Base-by-base conservation (phyloP, 441 rosid species). In the Pelargonium citronellum region DNA sequence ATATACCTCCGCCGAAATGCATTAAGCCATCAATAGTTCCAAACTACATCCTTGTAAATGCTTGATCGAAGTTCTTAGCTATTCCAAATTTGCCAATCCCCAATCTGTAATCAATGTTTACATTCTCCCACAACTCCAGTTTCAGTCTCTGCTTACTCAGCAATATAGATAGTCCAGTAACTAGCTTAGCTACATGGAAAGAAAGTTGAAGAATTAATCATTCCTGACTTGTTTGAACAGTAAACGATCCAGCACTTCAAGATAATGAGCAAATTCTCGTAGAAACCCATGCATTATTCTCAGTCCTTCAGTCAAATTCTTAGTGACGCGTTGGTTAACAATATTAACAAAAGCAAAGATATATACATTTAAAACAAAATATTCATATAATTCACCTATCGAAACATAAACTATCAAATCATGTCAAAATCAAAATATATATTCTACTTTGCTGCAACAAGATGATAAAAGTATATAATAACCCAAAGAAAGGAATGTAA, bases 401-500 rank as follows among this genome's bases (percentile, higher is more conserved):
- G 22, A 62, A 62, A 37, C 27, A 62, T 27, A 62, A 62, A 62
- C 41, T 1, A 12, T 4, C 1, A 62, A 24, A 62, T 62, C 65
- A 62, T 60, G 41, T 3, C 11, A 44, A 44, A 9, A 44, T 44
- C 47, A 44, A 44, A 44, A 44, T 44, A 44, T 44, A 7, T 44
- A 7, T 44, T 10, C 47, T 44, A 44, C 47, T 8, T 44, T 44
- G 11, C 47, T 44, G 11, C 10, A 5, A 27, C 7, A 62, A 27
- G 65, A 62, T 62, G 41, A 7, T 22, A 24, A 27, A 62, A 62
- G 65, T 37, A 62, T 7, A 9, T 30, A 22, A 10, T 9, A 62
- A 27, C 65, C 65, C 65, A 27, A 62, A 62, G 41, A 62, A 62
- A 24, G 65, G 39, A 62, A 30, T 22, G 41, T 62, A 12, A 27